Evolutionary conservation across 345 rosid species (phyloP), one percentile per base, ranked within the genome.

Genomic region (Citrus unshiu): DNA sequence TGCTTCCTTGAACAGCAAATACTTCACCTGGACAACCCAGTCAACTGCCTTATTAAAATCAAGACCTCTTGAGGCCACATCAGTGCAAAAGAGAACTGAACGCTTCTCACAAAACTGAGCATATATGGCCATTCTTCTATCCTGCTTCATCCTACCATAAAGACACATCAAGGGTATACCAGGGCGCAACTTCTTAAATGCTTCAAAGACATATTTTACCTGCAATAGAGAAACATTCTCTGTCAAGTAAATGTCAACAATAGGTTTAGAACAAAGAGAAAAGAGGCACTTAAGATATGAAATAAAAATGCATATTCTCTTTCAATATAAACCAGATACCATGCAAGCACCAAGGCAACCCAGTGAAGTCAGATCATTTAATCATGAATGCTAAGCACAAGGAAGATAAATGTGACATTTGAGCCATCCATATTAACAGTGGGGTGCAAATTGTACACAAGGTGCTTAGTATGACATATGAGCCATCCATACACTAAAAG

Each of bases 81-180:
- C 99, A 21, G 98, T 94, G 46, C 93, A 90, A 77, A 96, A 94
- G 60, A 96, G 98, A 85, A 92, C 95, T 51, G 98, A 91, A 46
- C 86, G 93, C 80, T 77, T 77, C 87, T 89, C 95, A 49, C 95
- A 90, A 77, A 96, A 96, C 82, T 92, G 91, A 35, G 91, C 79
- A 89, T 96, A 96, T 61, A 96, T 91, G 70, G 88, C 91, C 97
- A 87, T 84, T 77, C 98, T 90, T 80, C 76, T 90, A 72, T 89
- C 93, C 80, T 96, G 99, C 81, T 92, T 93, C 98, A 96, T 94
- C 86, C 91, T 92, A 81, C 99, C 99, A 86, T 96, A 97, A 46
- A 96, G 95, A 84, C 97, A 89, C 80, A 90, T 96, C 84, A 96
- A 85, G 66, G 98, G 98, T 79, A 93, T 89, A 73, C 99, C 99